Base-by-base conservation (phyloP, 192 early-diverging fungal species). In the Umbelopsis sp. region DNA sequence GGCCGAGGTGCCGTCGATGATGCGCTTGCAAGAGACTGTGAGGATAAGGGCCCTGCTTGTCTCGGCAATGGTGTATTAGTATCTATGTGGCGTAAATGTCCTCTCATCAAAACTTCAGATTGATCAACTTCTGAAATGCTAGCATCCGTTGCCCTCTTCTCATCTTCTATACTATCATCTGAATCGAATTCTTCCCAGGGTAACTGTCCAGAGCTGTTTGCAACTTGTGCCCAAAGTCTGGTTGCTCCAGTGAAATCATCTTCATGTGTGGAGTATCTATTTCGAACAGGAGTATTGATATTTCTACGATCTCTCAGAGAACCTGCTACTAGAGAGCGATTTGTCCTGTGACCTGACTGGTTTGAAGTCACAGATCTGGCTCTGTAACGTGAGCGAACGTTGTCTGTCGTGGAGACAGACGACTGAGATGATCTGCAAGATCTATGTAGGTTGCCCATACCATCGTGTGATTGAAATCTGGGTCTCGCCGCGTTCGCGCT, bases 151-250 rank as follows among this genome's bases (percentile, higher is more conserved):
- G 55, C 55, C 33, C 55, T 27, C 16, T 30, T 61, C 25, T 61
- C 55, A 12, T 61, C 55, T 35, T 61, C 55, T 35, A 61, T 61
- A n/a, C 55, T 61, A 61, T 61, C 55, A 3, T 61, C 55, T 16
- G 55, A 61, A 25, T 61, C 55, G 15, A 37, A 61, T 8, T 61
- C 27, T 0, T 61, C 55, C 55, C 55, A 61, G 15, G 21, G 25
- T 6, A 30, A 12, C 25, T 61, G 55, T 15, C 25, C 33, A 35
- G 55, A 30, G 25, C 27, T 11, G 12, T 30, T 30, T 35, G 25
- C 27, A 35, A 33, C 30, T 35, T 61, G 55, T 18, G 55, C 55
- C 55, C 55, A 61, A 18, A 35, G 23, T 15, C 33, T 61, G 11
- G 55, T 61, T 16, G 55, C 55, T 27, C 55, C 55, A n/a, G 10